Evolutionary conservation across 768 basidiomycete genomes (phyloP), one percentile per base, ranked within the genome.

Genomic region (Trametes villosa): DNA sequence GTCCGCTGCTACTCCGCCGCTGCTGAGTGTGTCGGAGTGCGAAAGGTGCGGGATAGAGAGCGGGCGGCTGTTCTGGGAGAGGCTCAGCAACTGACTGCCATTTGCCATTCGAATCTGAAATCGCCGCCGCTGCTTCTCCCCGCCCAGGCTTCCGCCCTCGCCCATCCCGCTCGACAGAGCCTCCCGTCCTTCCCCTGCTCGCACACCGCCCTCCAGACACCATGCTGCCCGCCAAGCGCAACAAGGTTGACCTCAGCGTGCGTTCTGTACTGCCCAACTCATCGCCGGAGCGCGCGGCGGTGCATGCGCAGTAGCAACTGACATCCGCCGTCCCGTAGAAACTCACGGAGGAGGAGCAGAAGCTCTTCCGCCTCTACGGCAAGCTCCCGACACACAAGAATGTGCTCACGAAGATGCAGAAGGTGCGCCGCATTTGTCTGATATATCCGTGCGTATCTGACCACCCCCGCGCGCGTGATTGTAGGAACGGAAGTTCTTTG

Each of bases 401-500:
- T 75, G 79, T 91, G 53, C 83, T 98, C 66, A 89, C 83, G 71
- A 95, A 94, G 81, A 94, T 97, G 89, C 93, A 95, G 76, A 96
- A 94, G 87, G 96, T 92, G 45, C 50, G 81, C 70, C 47, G 27
- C 31, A 30, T 40, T 27, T 31, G 2, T 41, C 31, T 18, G 41
- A 3, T 22, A 6, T 47, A 26, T 41, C 5, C 34, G 24, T 44
- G 22, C 36, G 11, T 24, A 50, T 44, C 33, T 57, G 38, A 63
- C 54, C 56, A 46, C 62, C 51, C 63, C 42, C 56, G 36, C 56
- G 38, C 62, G 42, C 53, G 36, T n/a, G n/a, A n/a, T n/a, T n/a
- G n/a, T 67, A 98, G 96, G 96, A 99, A 72, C 92, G 97, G 70
- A 98, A 98, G 77, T 99, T 94, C 79, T 99, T 99, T 75, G 97